Base-by-base conservation (phyloP, 1,284 basidiomycete species). In the Tylopilus sp. region DNA sequence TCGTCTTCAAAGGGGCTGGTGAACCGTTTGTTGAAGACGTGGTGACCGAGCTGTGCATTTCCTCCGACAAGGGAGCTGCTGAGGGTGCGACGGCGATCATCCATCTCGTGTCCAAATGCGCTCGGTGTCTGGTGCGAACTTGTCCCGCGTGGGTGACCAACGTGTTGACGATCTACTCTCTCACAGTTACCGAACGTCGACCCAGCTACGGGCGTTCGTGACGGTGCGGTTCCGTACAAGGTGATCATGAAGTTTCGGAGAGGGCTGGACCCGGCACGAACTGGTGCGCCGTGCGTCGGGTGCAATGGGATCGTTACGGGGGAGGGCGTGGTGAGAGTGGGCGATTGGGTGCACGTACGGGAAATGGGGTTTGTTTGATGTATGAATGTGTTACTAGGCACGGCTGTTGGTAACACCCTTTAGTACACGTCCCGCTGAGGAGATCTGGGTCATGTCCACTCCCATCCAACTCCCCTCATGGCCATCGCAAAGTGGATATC, bases 151-250 rank as follows among this genome's bases (percentile, higher is more conserved):
- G 38, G 21, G 21, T 24, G 21, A 24, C 21, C 3, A 24, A 24
- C 6, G 21, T 6, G 21, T 24, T 24, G 21, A 24, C 21, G 21
- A 24, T 3, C 6, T 6, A 6, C 21, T 24, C 46, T 54, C 39
- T 54, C 55, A 47, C 60, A 88, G 86, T 69, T 90, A 35, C 86
- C 86, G 15, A 89, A 89, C 56, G 77, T 90, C 11, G 78, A 80
- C 58, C 76, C 82, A 0, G 68, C 71, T 18, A 83, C 79, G 2
- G 87, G 85, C 29, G 63, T 76, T 24, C 75, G 80, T n/a, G 86
- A 89, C 59, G 73, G 73, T 18, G 83, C 84, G 1, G 83, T 89
- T 3, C 87, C 87, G 5, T 85, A 75, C 71, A 88, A 88, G 66
- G 76, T 81, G 17, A 64, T 87, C 10, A 80, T 81, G 77, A 84